These are phyloP conservation scores for Penicillium corylophilum DNA, from an alignment of 2,329 filamentous ascomycete genomes.

Conservation along the genomic window DNA sequence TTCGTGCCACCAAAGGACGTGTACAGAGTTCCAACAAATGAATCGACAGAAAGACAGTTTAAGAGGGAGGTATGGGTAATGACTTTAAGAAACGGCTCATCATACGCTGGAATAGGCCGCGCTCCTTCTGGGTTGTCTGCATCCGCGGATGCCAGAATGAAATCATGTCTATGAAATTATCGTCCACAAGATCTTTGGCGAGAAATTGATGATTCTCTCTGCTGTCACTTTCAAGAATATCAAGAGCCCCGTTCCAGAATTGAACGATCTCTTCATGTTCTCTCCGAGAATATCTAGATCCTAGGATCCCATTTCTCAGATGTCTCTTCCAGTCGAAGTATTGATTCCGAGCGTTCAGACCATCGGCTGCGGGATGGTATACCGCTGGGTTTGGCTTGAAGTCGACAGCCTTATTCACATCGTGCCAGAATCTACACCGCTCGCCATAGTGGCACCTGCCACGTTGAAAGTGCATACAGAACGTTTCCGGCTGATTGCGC, in stretches of 20 bases:
- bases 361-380: background rate
- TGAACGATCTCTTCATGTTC: background rate
- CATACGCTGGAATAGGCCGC: too few species aligned
- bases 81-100: slow-evolving; percentile 10
- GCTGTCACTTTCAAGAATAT: slow-evolving; percentile 7
- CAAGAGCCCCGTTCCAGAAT: slow-evolving; percentile 10
- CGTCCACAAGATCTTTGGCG: slow-evolving; percentile 9
- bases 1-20: slow-evolving; percentile 7
- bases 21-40: slow-evolving; percentile 14
- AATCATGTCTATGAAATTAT: background rate
- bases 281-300: background rate
- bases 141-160: slow-evolving; percentile 8
- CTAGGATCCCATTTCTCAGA: background rate
- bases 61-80: slow-evolving; percentile 10
- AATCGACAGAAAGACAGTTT: slow-evolving; percentile 8
- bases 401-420: background rate
- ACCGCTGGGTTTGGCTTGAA: background rate
- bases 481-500: background rate
- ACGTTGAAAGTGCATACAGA: slow-evolving; percentile 4
- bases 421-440: slow-evolving; percentile 6
- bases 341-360: slow-evolving; percentile 4
- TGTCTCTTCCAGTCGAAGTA: slow-evolving; percentile 8
- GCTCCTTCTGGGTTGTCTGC: background rate
- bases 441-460: slow-evolving; percentile 6
- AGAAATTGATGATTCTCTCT: slow-evolving; percentile 9